Percentiles rank a stretch among this genome's conserved stretches.
Conservation (phyloP, 2,329 filamentous ascomycete species). For the Phyllosticta citriasiana region DNA sequence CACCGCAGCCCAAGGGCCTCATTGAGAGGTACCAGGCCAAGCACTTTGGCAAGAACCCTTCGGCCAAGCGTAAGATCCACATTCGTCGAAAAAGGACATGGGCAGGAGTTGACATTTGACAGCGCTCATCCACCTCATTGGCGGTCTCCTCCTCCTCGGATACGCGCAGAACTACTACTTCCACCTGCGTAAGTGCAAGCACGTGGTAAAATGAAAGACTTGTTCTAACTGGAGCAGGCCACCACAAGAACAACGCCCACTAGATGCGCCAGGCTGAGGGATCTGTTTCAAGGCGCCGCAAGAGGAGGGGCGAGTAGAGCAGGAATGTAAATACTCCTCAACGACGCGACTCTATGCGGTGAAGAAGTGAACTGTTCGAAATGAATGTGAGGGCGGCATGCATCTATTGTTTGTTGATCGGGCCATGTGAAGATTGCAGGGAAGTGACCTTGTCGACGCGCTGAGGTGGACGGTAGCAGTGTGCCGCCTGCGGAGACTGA, state of each 20-base stretch:
- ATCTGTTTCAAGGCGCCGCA: neutral
- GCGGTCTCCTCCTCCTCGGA: constrained; percentile 66
- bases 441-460: neutral
- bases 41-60: constrained; percentile 93
- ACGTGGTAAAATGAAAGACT: constrained; percentile 10
- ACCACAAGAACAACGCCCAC: constrained; percentile 99
- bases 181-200: constrained; percentile 78
- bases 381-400: neutral
- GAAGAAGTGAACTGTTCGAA: neutral
- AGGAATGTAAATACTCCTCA: constrained; percentile 9
- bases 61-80: constrained; percentile 64
- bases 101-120: constrained; percentile 12
- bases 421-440: neutral
- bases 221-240: constrained; percentile 48
- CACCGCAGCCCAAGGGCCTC: constrained; percentile 70
- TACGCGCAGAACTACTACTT: constrained; percentile 99
- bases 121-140: constrained; percentile 86
- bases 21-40: constrained; percentile 74
- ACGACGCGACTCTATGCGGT: neutral
- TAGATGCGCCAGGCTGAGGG: constrained; percentile 38
- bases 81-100: constrained; percentile 11
- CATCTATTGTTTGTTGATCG: neutral
- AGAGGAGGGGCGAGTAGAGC: neutral
- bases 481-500: neutral
- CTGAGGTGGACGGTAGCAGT: neutral